A percentile compares a stretch with the other conserved stretches of the same genome.
phyloP scores from a whole-genome alignment of 352 stramenopile genomes.

The Thalassiosira hispida region DNA sequence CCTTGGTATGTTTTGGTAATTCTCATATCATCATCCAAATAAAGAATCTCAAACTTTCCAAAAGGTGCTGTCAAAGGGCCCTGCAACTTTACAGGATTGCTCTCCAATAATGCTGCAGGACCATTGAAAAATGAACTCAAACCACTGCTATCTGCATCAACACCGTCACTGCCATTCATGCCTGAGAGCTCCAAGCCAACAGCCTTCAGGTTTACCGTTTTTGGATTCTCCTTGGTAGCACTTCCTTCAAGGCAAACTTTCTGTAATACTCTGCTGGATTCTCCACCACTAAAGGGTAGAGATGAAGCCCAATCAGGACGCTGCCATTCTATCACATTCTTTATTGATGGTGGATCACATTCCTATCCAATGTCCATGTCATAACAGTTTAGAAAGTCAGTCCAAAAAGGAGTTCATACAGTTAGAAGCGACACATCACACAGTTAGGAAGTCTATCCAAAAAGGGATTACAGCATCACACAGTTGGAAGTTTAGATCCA shows the following conservation, averaged over 20 bases:
- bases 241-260: slow-evolving; percentile 70
- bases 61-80: slow-evolving; percentile 76
- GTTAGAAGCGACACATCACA: too few relatives aligned
- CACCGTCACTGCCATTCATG: slow-evolving; percentile 17
- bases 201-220: slow-evolving; percentile 66
- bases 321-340: slow-evolving; percentile 85
- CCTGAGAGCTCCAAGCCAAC: slow-evolving; percentile 61
- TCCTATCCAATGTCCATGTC: too few relatives aligned
- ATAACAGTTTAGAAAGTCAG: too few relatives aligned
- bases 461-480: too few relatives aligned
- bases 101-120: slow-evolving; percentile 59
- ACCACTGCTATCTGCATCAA: slow-evolving; percentile 17
- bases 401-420: too few relatives aligned
- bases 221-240: slow-evolving; percentile 51
- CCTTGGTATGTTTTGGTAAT: slow-evolving; percentile 79
- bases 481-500: too few relatives aligned
- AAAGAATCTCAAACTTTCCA: slow-evolving; percentile 81
- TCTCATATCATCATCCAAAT: slow-evolving; percentile 77
- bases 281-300: slow-evolving; percentile 65
- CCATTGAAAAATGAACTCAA: slow-evolving; percentile 36
- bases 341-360: slow-evolving; percentile 72
- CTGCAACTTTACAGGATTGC: slow-evolving; percentile 68
- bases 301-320: slow-evolving; percentile 62
- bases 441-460: too few relatives aligned
- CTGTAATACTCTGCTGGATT: slow-evolving; percentile 70